Conservation (phyloP, 352 stramenopile species). For the Chrysophaeum taylorii region DNA sequence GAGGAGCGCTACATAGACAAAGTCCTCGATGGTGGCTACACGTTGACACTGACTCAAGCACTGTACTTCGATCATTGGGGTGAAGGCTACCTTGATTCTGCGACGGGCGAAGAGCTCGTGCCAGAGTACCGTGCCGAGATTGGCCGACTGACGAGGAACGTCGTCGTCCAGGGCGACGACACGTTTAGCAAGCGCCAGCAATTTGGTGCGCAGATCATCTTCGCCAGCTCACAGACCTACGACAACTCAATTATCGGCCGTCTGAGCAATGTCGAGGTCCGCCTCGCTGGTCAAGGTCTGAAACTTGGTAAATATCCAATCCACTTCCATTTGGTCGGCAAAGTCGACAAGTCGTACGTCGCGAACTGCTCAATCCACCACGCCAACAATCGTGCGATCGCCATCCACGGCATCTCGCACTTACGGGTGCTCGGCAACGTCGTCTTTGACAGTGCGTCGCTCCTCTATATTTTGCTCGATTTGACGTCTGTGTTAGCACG, state of each 20-base stretch:
- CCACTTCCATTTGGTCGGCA: constrained; percentile 41
- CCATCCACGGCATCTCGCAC: constrained; percentile 44
- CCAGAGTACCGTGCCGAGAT: constrained; percentile 37
- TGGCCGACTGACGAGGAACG: constrained; percentile 40
- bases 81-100: constrained; percentile 29
- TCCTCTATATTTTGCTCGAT: constrained; percentile 48
- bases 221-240: constrained; percentile 9
- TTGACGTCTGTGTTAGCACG: too few relatives aligned
- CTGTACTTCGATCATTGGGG: constrained; percentile 43
- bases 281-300: constrained; percentile 42
- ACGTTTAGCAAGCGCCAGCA: constrained; percentile 16
- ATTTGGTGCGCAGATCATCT: constrained; percentile 23
- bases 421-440: constrained; percentile 41
- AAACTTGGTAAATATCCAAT: constrained; percentile 41
- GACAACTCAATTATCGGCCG: constrained; percentile 19
- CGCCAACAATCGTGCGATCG: constrained; percentile 43
- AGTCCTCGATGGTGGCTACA: constrained; percentile 19
- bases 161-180: constrained; percentile 36
- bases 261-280: constrained; percentile 30
- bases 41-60: constrained; percentile 26
- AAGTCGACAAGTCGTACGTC: constrained; percentile 26
- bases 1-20: constrained; percentile 39
- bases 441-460: constrained; percentile 42
- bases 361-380: constrained; percentile 35
- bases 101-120: constrained; percentile 26